Evolutionary conservation across 2,329 filamentous ascomycete species (phyloP).

Genomic region (Bretziella fagacearum): DNA sequence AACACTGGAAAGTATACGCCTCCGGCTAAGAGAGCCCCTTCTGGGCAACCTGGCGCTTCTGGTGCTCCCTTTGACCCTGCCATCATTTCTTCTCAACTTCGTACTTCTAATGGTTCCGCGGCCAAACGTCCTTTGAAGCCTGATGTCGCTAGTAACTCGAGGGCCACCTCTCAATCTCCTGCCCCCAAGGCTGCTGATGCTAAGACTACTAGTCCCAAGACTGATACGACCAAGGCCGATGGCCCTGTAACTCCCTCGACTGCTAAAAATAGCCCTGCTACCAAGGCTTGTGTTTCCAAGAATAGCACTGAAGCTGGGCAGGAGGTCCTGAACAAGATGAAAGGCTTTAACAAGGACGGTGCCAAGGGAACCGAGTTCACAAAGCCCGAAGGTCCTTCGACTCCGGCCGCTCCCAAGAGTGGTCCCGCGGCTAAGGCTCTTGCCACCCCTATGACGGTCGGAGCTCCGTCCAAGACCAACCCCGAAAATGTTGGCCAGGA

Average conservation of each 20-base stretch:
- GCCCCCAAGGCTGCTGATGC: conserved; percentile 21
- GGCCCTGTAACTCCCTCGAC: conserved; percentile 17
- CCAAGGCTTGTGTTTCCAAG: conserved; percentile 14
- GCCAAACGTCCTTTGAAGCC: conserved; percentile 8
- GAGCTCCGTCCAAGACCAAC: conserved; percentile 26
- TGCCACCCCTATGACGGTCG: conserved; percentile 24
- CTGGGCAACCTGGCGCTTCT: conserved; percentile 53
- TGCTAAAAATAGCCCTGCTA: background rate
- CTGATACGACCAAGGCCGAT: conserved; percentile 6
- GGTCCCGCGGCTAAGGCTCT: conserved; percentile 17
- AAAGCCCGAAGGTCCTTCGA: conserved; percentile 18
- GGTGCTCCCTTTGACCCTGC: conserved; percentile 72
- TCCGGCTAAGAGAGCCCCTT: conserved; percentile 67
- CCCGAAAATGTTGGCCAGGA: conserved; percentile 45
- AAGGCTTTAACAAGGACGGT: conserved; percentile 1
- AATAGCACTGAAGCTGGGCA: conserved; percentile 2
- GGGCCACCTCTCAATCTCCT: conserved; percentile 8
- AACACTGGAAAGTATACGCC: conserved; percentile 57
- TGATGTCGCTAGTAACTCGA: conserved; percentile 6
- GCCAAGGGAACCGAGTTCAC: conserved; percentile 7
- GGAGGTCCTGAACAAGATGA: conserved; percentile 3
- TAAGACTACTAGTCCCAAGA: conserved; percentile 20
- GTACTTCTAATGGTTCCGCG: conserved; percentile 4
- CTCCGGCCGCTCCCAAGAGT: conserved; percentile 5
- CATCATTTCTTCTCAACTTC: conserved; percentile 73